A percentile compares a stretch with the other conserved stretches of the same genome.
Conservation (phyloP, 768 basidiomycete species). For the Mycena chlorophos region DNA sequence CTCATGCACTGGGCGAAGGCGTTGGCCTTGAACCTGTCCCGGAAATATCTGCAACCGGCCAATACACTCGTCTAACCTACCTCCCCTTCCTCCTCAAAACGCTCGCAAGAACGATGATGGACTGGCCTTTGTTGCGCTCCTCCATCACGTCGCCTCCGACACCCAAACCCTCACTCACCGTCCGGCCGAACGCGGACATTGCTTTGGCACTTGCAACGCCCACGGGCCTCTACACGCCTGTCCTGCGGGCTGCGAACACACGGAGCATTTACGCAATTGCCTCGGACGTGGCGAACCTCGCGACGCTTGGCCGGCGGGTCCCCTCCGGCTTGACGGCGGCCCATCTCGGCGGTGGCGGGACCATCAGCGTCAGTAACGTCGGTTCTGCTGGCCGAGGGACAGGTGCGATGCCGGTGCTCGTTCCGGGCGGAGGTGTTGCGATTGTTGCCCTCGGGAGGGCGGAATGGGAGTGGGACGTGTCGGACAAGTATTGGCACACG, state of each 20-base stretch:
- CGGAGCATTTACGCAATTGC: slow-evolving; percentile 62
- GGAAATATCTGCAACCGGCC: slow-evolving; percentile 49
- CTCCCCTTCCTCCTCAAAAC: slow-evolving; percentile 84
- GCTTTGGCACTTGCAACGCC: slow-evolving; percentile 76
- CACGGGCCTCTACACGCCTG: slow-evolving; percentile 82
- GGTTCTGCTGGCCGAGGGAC: slow-evolving; percentile 75
- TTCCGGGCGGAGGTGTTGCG: slow-evolving; percentile 68
- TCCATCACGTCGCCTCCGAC: slow-evolving; percentile 56
- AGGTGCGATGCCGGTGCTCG: slow-evolving; percentile 71
- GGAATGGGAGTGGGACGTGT: slow-evolving; percentile 16
- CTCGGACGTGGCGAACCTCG: slow-evolving; percentile 58
- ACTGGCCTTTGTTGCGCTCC: slow-evolving; percentile 83
- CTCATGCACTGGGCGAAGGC: slow-evolving; percentile 31
- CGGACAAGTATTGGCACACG: slow-evolving; percentile 3
- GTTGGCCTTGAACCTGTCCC: slow-evolving; percentile 39
- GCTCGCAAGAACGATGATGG: slow-evolving; percentile 73
- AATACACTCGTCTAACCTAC: slow-evolving; percentile 71
- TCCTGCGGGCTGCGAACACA: slow-evolving; percentile 55
- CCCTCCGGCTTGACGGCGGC: slow-evolving; percentile 63
- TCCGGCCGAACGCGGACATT: slow-evolving; percentile 78
- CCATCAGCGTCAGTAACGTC: slow-evolving; percentile 79
- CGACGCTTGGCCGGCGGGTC: slow-evolving; percentile 63
- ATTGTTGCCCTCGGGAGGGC: slow-evolving; percentile 23
- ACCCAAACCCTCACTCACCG: slow-evolving; percentile 63
- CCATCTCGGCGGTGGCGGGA: slow-evolving; percentile 80